Evolutionary conservation across 768 basidiomycete species (phyloP).

Genomic region (Antrodiella citrinella): DNA sequence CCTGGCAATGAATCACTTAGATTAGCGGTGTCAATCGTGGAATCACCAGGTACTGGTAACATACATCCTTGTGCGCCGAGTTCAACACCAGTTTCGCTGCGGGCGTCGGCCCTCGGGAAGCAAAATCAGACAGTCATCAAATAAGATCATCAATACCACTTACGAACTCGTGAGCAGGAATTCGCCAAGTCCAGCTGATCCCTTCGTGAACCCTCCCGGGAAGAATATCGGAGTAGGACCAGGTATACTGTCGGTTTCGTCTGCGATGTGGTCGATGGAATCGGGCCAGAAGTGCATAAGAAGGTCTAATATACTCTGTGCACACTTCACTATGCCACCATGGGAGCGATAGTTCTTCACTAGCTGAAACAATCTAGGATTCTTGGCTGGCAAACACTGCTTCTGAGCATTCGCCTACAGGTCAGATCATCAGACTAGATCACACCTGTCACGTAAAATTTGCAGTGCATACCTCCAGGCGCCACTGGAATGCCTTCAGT

Average conservation of each 20-base stretch:
- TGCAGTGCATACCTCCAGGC: not conserved
- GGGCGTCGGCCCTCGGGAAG: no score
- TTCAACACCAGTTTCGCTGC: conserved; percentile 41
- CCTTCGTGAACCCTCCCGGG: conserved; percentile 26
- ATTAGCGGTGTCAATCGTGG: not conserved
- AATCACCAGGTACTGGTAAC: conserved; percentile 2
- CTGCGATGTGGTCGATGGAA: conserved; percentile 50
- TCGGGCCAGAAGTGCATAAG: conserved; percentile 56
- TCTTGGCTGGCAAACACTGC: not conserved
- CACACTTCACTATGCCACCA: conserved; percentile 67
- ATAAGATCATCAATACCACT: conserved; percentile 9
- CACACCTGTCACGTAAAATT: no score
- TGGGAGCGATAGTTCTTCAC: conserved; percentile 64
- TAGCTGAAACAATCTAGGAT: conserved; percentile 44
- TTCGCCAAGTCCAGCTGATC: conserved; percentile 39
- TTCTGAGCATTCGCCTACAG: not conserved
- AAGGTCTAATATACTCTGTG: conserved; percentile 55
- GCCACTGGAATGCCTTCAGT: conserved; percentile 43
- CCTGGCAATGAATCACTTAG: conserved; percentile 28
- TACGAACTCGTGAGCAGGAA: conserved; percentile 48
- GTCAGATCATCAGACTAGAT: not conserved
- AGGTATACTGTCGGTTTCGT: conserved; percentile 46
- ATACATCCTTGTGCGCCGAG: conserved; percentile 63
- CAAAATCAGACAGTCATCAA: not conserved
- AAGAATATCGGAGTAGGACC: conserved; percentile 48